phyloP scores from a whole-genome alignment of 2,329 filamentous ascomycete genomes.

The Paraphaeosphaeria sporulosa region DNA sequence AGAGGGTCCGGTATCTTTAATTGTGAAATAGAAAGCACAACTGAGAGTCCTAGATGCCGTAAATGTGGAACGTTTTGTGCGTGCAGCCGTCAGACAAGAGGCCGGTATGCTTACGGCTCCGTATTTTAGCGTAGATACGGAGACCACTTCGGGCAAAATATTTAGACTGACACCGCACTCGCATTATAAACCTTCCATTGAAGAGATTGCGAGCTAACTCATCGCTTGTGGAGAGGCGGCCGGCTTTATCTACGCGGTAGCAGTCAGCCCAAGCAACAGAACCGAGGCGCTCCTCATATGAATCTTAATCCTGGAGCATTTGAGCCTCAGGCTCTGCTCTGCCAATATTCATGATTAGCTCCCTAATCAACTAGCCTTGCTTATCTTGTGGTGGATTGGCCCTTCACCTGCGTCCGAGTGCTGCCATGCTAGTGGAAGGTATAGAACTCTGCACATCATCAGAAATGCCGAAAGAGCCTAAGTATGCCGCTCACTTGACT shows the following conservation, averaged over 20 bases:
- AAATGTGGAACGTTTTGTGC: not conserved
- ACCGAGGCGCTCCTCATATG: not conserved
- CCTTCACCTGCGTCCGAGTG: too few species aligned
- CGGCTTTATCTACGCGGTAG: not conserved
- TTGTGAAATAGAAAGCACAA: not conserved
- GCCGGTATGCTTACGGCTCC: not conserved
- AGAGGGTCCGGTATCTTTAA: not conserved
- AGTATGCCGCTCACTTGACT: not conserved
- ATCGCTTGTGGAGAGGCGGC: not conserved
- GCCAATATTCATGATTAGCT: not conserved
- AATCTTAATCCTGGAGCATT: not conserved
- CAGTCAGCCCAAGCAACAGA: not conserved
- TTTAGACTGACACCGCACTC: not conserved
- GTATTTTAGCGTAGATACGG: not conserved
- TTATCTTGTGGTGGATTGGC: not conserved
- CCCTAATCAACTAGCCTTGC: not conserved
- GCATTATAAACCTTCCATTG: not conserved
- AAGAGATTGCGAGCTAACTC: not conserved
- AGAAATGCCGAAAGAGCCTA: not conserved
- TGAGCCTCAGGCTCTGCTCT: not conserved
- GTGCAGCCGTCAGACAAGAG: not conserved
- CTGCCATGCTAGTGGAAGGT: not conserved
- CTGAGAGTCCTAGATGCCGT: not conserved
- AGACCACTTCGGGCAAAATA: not conserved
- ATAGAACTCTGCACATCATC: not conserved